These are phyloP conservation scores for Oryza meyeriana DNA, from an alignment of 176 grass and related monocot species.

Conservation along the genomic window DNA sequence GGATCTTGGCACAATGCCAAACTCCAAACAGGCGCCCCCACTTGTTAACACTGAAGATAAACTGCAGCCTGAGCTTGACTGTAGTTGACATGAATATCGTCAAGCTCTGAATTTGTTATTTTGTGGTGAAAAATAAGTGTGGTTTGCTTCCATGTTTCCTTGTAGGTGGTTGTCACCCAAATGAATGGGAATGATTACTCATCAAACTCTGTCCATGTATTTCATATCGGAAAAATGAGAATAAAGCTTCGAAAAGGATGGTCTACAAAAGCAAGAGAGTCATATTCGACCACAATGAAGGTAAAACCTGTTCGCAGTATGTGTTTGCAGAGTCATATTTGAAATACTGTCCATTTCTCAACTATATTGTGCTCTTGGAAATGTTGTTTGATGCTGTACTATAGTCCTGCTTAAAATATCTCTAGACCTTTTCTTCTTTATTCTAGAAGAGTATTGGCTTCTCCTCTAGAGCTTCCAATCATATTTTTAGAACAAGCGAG, in stretches of 20 bases:
- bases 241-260: slow-evolving; percentile 86
- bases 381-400: not conserved
- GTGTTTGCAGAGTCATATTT: not conserved
- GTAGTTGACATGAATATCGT: slow-evolving; percentile 24
- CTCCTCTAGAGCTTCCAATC: not conserved
- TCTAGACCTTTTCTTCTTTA: not conserved
- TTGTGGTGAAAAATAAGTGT: not conserved
- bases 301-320: slow-evolving; percentile 36
- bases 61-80: not conserved
- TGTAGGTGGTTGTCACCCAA: slow-evolving; percentile 80
- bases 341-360: not conserved
- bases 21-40: not conserved
- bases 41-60: not conserved
- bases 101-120: slow-evolving; percentile 13
- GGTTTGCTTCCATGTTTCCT: not conserved
- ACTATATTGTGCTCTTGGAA: not conserved
- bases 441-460: not conserved
- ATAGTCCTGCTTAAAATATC: not conserved
- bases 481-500: not conserved
- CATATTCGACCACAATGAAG: slow-evolving; percentile 86
- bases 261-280: slow-evolving; percentile 86
- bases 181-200: slow-evolving; percentile 77
- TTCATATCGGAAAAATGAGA: slow-evolving; percentile 83
- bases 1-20: not conserved
- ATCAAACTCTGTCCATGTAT: slow-evolving; percentile 71